phyloP scores from a whole-genome alignment of 2,329 filamentous ascomycete genomes.

The Alternaria angustiovoidea region DNA sequence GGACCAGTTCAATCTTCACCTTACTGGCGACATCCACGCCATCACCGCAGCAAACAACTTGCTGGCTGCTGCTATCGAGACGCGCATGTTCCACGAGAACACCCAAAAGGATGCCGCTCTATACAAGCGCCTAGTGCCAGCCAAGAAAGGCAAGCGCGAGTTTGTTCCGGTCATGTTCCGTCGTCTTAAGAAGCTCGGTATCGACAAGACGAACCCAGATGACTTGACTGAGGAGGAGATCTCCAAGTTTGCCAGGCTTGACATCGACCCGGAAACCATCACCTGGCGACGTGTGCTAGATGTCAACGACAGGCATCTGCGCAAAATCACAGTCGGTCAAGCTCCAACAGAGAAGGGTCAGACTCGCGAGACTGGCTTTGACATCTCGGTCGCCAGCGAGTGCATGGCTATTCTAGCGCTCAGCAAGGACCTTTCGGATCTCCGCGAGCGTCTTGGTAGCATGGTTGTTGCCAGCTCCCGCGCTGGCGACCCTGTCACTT shows the following conservation, averaged over 20 bases:
- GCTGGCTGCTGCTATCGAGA: constrained; percentile 94
- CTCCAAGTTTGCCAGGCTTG: constrained; percentile 84
- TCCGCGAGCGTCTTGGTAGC: constrained; percentile 90
- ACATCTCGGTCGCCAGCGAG: constrained; percentile 96
- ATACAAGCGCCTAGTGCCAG: constrained; percentile 85
- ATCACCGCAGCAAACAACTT: constrained; percentile 98
- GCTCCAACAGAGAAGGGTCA: constrained; percentile 91
- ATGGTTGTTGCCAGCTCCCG: constrained; percentile 95
- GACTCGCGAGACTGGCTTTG: constrained; percentile 88
- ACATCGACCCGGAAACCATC: constrained; percentile 96
- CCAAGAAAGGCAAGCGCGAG: constrained; percentile 85
- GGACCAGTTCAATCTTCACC: constrained; percentile 98
- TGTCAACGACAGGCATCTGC: constrained; percentile 94
- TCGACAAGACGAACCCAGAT: constrained; percentile 91
- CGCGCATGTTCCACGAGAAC: constrained; percentile 96
- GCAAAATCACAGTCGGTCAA: constrained; percentile 86
- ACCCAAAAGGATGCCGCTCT: constrained; percentile 91
- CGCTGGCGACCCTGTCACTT: constrained; percentile 88
- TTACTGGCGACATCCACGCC: constrained; percentile 97
- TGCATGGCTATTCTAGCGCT: constrained; percentile 98
- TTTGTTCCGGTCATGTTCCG: constrained; percentile 93
- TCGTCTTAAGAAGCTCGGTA: constrained; percentile 92
- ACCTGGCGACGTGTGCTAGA: constrained; percentile 96
- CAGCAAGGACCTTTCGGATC: constrained; percentile 84
- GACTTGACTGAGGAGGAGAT: constrained; percentile 92